Base-by-base conservation (phyloP, 2,329 filamentous ascomycete genomes). In the Reticulascus tulasneorum region DNA sequence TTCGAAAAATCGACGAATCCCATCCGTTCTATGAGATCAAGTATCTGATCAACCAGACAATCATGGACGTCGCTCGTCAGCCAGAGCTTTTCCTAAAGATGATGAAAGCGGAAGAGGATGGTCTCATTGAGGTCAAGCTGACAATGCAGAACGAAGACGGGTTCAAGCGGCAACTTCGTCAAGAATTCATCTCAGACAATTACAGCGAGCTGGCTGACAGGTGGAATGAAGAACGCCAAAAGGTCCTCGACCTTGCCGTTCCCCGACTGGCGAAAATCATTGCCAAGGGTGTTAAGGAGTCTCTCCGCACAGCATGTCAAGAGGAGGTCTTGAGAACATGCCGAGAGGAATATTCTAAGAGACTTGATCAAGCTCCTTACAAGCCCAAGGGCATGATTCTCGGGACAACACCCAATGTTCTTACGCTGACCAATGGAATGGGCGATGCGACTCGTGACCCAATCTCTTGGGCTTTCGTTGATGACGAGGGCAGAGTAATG, bases 11-110 rank as follows among this genome's bases (percentile, higher is more conserved):
- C 49, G 90, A 95, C 50, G 91, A 97, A 44, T 82, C 93, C 17
- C 90, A 97, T 53, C 88, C 89, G 0, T 97, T 94, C 61, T 97
- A 97, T 57, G 93, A 97, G 60, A 87, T 98, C 68, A 95, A 98
- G 62, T 98, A 98, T 51, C 73, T 98, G 15, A 81, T 88, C 46
- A 89, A 93, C 51, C 90, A 96, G 60, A 86, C 86, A 7, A 84
- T 96, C 43, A 69, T 71, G 26, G 85, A 93, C 47, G 77, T 97
- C 40, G 84, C 88, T 4, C 79, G 81, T 34, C 82, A 86, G 35
- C 93, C 93, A 2, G 90, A 96, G 47, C 71, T 95, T 18, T 98
- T 93, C 58, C 67, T 98, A 37, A 91, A 94, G 64, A 98, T 98
- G 93, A 80, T 97, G 60, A 94, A 89, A 58, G 93, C 93, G 2